Conservation (phyloP, 352 stramenopile species). For the Globisporangium barbulae region DNA sequence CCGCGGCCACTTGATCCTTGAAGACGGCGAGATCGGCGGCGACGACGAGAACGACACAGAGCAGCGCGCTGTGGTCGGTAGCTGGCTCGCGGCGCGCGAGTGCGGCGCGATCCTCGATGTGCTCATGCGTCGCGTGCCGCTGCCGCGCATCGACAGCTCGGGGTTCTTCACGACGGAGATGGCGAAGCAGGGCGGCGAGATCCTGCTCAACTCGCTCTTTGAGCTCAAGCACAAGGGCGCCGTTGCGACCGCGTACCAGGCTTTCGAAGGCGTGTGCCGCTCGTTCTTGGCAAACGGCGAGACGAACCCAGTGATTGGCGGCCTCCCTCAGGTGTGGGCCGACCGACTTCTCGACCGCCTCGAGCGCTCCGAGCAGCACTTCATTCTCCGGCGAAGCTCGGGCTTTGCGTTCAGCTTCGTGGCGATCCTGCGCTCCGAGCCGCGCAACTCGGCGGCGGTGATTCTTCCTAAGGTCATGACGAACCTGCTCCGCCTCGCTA, state of each 20-base stretch:
- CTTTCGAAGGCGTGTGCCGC: constrained; percentile 85
- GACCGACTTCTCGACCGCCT: constrained; percentile 73
- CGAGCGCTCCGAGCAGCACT: constrained; percentile 78
- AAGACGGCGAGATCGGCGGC: constrained; percentile 36
- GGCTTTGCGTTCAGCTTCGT: constrained; percentile 89
- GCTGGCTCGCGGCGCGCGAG: constrained; percentile 84
- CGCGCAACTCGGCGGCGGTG: constrained; percentile 69
- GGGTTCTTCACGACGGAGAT: constrained; percentile 52
- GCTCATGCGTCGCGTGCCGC: constrained; percentile 62
- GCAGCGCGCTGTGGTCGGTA: constrained; percentile 80
- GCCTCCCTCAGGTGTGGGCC: constrained; percentile 67
- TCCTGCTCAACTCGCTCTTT: constrained; percentile 79
- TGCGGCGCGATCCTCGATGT: constrained; percentile 74
- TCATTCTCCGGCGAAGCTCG: constrained; percentile 83
- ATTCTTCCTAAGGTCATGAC: constrained; percentile 77
- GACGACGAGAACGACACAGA: constrained; percentile 49
- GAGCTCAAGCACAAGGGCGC: constrained; percentile 89
- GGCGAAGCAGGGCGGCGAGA: constrained; percentile 57
- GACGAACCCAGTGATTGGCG: constrained; percentile 43
- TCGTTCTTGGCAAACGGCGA: constrained; percentile 69
- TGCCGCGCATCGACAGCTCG: constrained; percentile 27
- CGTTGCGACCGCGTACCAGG: constrained; percentile 75
- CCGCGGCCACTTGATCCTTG: constrained; percentile 71
- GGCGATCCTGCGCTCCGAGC: constrained; percentile 83
- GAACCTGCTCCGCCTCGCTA: constrained; percentile 61